Percentiles rank a stretch among this genome's conserved stretches.
These are phyloP conservation scores for Kwoniella dejecticola DNA, from an alignment of 768 basidiomycete genomes.

Conservation along the genomic window DNA sequence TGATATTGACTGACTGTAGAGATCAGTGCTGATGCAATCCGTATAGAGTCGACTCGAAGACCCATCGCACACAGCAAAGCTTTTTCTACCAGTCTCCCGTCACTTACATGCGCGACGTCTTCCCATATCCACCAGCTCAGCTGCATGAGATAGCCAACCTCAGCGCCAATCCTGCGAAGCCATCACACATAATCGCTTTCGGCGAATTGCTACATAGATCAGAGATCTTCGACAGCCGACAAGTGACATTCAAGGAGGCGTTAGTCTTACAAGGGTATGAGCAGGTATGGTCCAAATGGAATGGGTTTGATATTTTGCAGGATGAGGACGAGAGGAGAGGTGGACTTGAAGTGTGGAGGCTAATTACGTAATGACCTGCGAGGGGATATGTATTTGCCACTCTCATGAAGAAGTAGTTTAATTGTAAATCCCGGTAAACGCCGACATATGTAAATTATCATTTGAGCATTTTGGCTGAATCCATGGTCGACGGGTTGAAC, in stretches of 20 bases:
- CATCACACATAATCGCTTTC: conserved; percentile 78
- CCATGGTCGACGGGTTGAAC: too few relatives aligned
- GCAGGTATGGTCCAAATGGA: conserved; percentile 67
- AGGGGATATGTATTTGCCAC: conserved; percentile 5
- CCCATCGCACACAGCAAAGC: conserved; percentile 77
- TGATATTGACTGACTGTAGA: too few relatives aligned
- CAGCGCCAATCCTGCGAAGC: conserved; percentile 68
- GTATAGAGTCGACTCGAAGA: conserved; percentile 59
- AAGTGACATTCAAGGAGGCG: conserved; percentile 56
- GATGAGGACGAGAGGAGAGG: conserved; percentile 73
- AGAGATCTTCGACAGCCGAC: not conserved
- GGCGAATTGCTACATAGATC: conserved; percentile 65
- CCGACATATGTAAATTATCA: conserved; percentile 11
- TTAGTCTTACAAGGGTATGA: conserved; percentile 65
- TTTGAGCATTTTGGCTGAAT: not conserved
- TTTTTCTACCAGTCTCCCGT: conserved; percentile 75
- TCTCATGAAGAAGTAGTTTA: not conserved
- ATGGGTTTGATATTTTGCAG: conserved; percentile 63
- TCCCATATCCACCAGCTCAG: conserved; percentile 62
- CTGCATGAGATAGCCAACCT: conserved; percentile 56
- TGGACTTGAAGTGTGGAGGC: conserved; percentile 68
- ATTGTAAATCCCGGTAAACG: conserved; percentile 33
- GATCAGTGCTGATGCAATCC: not conserved
- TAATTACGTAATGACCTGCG: not conserved
- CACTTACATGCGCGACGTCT: conserved; percentile 66